Base-by-base conservation (phyloP, 208 protist genomes). In the Crithidia brevicula region DNA sequence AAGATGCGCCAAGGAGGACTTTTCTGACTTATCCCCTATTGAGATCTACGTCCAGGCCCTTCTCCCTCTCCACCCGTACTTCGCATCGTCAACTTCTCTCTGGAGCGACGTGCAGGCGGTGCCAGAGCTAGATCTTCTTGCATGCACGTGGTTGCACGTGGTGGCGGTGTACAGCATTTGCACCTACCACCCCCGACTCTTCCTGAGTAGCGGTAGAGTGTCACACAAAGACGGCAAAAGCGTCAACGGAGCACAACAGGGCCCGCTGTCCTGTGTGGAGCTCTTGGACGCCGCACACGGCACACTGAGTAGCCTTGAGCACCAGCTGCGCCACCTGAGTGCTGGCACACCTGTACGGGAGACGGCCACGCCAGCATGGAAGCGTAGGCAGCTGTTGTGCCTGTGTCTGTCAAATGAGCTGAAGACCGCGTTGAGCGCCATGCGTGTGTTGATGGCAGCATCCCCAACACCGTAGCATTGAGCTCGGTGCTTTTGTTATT, bases 121-220 rank as follows among this genome's bases (percentile, higher is more conserved):
- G 59, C 18, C 40, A 16, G 18, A 33, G 16, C 5, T 49, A 13
- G 49, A 27, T 16, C 42, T 74, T 27, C 59, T 62, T 13, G 59
- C 40, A 28, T 4, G 66, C 13, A 74, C 68, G 36, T 47, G 59
- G 68, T 51, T 51, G 46, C 46, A 51, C 10, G 36, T 40, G 10
- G 8, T 40, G 36, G 36, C 1, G 15, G 36, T 16, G 36, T 13
- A 13, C 36, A 40, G 36, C 36, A 13, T 40, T 13, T 13, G 36
- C 36, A 7, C 0, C 36, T 40, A 13, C 36, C 36, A 7, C 8
- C 0, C 36, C n/a, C n/a, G n/a, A n/a, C n/a, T n/a, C n/a, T n/a
- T n/a, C n/a, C n/a, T n/a, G n/a, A n/a, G n/a, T n/a, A n/a, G n/a
- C n/a, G n/a, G n/a, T n/a, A n/a, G n/a, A n/a, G n/a, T n/a, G n/a